A percentile compares a stretch with the other conserved stretches of the same genome.
These are phyloP conservation scores for Phyllosticta citrichinensis DNA, from an alignment of 2,329 filamentous ascomycete species.

Conservation along the genomic window DNA sequence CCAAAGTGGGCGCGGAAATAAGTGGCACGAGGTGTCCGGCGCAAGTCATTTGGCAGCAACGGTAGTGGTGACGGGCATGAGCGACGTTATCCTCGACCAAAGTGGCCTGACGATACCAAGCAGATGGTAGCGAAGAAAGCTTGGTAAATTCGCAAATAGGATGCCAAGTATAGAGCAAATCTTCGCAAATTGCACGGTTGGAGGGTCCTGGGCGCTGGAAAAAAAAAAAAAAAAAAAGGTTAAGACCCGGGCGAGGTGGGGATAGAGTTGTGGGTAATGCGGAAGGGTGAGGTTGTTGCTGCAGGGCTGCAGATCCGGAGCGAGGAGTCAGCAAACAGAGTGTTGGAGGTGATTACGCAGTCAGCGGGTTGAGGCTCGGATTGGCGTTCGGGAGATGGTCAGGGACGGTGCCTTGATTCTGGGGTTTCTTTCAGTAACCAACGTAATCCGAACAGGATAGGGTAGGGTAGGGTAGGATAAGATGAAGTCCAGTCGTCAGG, in stretches of 20 bases:
- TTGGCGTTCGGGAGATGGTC: background rate
- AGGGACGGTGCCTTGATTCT: background rate
- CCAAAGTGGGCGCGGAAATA: background rate
- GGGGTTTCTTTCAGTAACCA: too few relatives aligned
- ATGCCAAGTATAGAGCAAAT: slow-evolving; percentile 27
- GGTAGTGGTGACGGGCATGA: background rate
- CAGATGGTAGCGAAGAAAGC: slow-evolving; percentile 42
- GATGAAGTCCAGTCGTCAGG: background rate
- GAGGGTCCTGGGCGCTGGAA: background rate
- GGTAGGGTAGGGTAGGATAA: too few relatives aligned
- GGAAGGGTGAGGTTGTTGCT: background rate
- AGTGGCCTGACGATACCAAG: slow-evolving; percentile 44
- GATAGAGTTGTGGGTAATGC: background rate
- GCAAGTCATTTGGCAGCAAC: background rate
- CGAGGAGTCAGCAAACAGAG: background rate
- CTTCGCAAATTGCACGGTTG: background rate
- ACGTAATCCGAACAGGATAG: too few relatives aligned
- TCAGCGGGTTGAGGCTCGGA: background rate
- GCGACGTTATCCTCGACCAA: slow-evolving; percentile 25
- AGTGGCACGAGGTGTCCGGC: background rate
- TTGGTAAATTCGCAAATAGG: slow-evolving; percentile 41
- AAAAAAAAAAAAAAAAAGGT: background rate
- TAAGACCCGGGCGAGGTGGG: background rate
- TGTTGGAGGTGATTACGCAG: background rate
- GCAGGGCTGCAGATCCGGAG: background rate